Base-by-base conservation (phyloP, 495 filamentous ascomycete species). In the Penicillium simplicissimum region DNA sequence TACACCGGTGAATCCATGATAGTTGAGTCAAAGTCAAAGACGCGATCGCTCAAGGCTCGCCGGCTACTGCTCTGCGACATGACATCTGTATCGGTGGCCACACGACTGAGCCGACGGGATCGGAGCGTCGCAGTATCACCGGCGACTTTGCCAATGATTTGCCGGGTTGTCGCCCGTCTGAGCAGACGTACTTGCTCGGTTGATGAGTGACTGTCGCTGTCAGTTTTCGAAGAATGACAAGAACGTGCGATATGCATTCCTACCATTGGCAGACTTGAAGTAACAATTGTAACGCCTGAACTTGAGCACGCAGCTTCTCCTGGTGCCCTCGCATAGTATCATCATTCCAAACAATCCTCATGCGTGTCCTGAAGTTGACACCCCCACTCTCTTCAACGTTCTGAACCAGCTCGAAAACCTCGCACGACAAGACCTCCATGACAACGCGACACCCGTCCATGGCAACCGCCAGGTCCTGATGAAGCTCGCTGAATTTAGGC, bases 191-290 rank as follows among this genome's bases (percentile, higher is more conserved):
- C 42, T 59, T 78, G 73, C 60, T 76, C 72, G 11, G 68, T 67
- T n/a, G 66, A 69, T 8, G 74, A 69, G 52, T 64, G 71, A 64
- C 76, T 78, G 21, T 23, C 8, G 10, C 38, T 19, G 34, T 55
- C 15, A 40, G 21, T 37, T 15, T 47, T 6, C 15, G 6, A 48
- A 19, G 7, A 3, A 42, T 37, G 8, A 37, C 15, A 40, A 47
- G 33, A 28, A 36, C 28, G 21, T 15, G 11, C 4, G 47, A 10
- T 19, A 17, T 13, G 17, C 5, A 49, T 48, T 59, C 73, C 69
- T 59, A 81, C 79, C 78, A 80, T 63, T 77, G 73, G 48, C 69
- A 75, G n/a, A 76, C 79, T 52, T 78, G 73, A 10, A 82, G 63
- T 51, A 82, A 56, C 14, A 82, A 60, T 53, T 81, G 78, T 25